Percentiles rank a stretch among this genome's conserved stretches.
Conservation (phyloP, 805 yeast species). For the Debaryomyces hansenii region DNA sequence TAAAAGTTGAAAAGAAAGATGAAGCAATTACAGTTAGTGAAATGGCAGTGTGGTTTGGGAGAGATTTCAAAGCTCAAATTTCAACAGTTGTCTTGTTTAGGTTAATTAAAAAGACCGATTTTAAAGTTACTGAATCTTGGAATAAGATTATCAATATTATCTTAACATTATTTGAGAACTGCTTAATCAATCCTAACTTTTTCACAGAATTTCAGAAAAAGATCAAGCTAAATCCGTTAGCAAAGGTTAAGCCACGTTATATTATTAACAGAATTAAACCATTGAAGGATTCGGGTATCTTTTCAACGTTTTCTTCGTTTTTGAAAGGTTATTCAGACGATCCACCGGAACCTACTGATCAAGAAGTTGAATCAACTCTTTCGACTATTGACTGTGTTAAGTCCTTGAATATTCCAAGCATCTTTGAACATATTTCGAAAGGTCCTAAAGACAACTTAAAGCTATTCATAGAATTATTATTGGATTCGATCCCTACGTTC, state of each 20-base stretch:
- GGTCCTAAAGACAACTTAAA: constrained; percentile 34
- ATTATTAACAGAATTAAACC: constrained; percentile 63
- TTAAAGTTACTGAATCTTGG: constrained; percentile 61
- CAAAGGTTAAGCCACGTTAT: constrained; percentile 65
- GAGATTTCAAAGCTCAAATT: constrained; percentile 88
- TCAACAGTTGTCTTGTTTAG: constrained; percentile 85
- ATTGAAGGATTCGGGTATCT: constrained; percentile 72
- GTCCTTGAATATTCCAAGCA: constrained; percentile 58
- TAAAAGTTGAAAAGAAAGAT: constrained; percentile 52
- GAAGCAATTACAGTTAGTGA: constrained; percentile 75
- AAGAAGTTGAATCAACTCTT: constrained; percentile 82
- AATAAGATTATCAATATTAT: constrained; percentile 55
- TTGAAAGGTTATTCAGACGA: constrained; percentile 86
- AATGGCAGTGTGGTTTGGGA: constrained; percentile 78
- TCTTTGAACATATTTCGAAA: constrained; percentile 53
- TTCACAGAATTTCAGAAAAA: constrained; percentile 65
- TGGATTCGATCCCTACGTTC: constrained; percentile 26
- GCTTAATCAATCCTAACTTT: constrained; percentile 61
- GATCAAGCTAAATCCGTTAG: constrained; percentile 51
- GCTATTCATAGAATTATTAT: constrained; percentile 27
- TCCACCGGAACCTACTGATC: constrained; percentile 88
- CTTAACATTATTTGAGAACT: constrained; percentile 66
- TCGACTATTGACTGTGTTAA: constrained; percentile 82
- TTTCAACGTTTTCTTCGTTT: constrained; percentile 89
- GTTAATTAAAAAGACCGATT: constrained; percentile 59